These are phyloP conservation scores for Coniosporium apollinis DNA, from an alignment of 495 filamentous ascomycete species.

Conservation along the genomic window DNA sequence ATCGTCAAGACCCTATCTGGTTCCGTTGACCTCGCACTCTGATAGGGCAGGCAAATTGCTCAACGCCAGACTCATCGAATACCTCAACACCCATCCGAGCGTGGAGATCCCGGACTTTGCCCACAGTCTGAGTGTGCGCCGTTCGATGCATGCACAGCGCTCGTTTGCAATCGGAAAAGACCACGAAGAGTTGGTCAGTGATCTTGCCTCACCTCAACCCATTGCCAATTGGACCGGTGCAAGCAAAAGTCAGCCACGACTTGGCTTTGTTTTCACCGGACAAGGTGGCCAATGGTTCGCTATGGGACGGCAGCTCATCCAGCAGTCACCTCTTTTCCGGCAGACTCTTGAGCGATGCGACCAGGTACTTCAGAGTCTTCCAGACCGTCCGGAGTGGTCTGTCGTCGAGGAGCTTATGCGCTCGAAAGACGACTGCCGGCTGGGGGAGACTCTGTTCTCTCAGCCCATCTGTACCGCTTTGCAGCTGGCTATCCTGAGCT, in stretches of 20 bases:
- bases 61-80: neutral
- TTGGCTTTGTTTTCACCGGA: conserved; percentile 26
- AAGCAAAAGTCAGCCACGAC: conserved; percentile 1
- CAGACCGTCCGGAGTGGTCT: conserved; percentile 13
- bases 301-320: conserved; percentile 28
- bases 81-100: neutral
- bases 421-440: conserved; percentile 8
- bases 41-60: neutral
- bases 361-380: conserved; percentile 9
- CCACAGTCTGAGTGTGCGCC: conserved; percentile 6
- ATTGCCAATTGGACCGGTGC: conserved; percentile 5
- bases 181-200: neutral
- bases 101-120: conserved; percentile 1
- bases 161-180: conserved; percentile 9
- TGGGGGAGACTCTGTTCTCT: conserved; percentile 7
- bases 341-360: conserved; percentile 15
- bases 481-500: conserved; percentile 11
- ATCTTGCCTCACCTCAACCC: conserved; percentile 3
- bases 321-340: conserved; percentile 22
- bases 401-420: conserved; percentile 11
- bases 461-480: conserved; percentile 15
- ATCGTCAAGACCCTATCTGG: conserved; percentile 1
- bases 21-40: conserved; percentile 1
- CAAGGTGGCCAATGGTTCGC: conserved; percentile 29
- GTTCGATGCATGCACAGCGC: conserved; percentile 9